Conservation (phyloP, 139 green algal genomes). For the Spirogloea muscicola region DNA sequence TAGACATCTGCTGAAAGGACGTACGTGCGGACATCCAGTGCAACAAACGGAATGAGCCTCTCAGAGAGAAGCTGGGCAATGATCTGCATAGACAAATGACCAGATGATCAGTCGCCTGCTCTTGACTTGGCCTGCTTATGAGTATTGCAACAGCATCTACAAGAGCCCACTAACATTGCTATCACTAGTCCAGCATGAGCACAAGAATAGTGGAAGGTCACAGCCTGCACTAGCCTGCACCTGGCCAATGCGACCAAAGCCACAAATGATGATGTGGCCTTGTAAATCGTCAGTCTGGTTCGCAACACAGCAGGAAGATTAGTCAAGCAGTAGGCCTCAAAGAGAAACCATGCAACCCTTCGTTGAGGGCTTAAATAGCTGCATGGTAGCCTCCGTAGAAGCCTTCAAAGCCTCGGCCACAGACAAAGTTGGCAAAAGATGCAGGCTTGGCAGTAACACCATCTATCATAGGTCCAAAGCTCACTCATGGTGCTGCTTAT, state of each 20-base stretch:
- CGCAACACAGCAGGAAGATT: too few relatives aligned
- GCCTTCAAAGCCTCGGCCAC: too few relatives aligned
- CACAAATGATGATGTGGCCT: slow-evolving; percentile 89
- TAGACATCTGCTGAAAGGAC: slow-evolving; percentile 33
- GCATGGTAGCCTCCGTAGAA: too few relatives aligned
- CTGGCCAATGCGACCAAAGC: slow-evolving; percentile 74
- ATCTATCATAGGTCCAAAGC: too few relatives aligned
- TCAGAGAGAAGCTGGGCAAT: slow-evolving; percentile 91
- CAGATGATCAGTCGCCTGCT: too few relatives aligned
- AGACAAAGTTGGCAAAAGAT: too few relatives aligned
- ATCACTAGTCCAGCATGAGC: neutral
- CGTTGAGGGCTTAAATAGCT: too few relatives aligned
- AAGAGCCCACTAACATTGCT: neutral
- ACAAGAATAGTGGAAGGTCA: neutral
- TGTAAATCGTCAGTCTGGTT: slow-evolving; percentile 67
- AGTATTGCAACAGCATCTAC: neutral
- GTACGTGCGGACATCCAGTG: slow-evolving; percentile 76
- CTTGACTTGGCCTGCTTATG: too few relatives aligned
- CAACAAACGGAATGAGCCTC: slow-evolving; percentile 95
- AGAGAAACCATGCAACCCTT: too few relatives aligned
- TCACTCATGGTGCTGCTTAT: too few relatives aligned
- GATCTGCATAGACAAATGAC: slow-evolving; percentile 61
- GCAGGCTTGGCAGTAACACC: too few relatives aligned
- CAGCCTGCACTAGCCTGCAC: slow-evolving; percentile 19
- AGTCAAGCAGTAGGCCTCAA: too few relatives aligned